Percentiles rank a stretch among this genome's conserved stretches.
These are phyloP conservation scores for Boletus bicolor DNA, from an alignment of 768 basidiomycete genomes.

Conservation along the genomic window DNA sequence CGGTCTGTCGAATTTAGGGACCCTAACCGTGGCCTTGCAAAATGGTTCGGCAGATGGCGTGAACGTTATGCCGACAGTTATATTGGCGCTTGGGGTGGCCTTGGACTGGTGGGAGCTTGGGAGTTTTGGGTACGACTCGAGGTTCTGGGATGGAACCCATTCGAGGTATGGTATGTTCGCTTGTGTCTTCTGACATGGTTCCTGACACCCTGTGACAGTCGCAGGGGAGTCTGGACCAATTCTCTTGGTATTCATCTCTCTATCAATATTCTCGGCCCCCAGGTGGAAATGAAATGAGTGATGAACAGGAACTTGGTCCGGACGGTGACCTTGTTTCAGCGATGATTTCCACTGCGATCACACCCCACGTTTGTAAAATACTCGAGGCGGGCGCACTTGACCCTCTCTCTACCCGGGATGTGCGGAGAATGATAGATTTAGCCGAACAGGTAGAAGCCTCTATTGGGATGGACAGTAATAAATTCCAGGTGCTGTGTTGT, in stretches of 20 bases:
- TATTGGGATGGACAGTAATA: constrained; percentile 57
- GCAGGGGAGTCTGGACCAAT: constrained; percentile 71
- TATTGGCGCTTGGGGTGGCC: constrained; percentile 82
- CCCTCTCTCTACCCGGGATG: constrained; percentile 67
- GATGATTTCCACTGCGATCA: constrained; percentile 81
- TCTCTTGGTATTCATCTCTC: constrained; percentile 78
- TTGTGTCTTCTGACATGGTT: background rate
- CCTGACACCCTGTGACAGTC: constrained; percentile 14
- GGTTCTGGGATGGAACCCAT: constrained; percentile 82
- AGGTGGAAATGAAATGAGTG: constrained; percentile 42
- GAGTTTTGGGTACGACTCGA: constrained; percentile 93
- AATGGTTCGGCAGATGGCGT: constrained; percentile 70
- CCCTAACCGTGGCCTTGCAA: constrained; percentile 68
- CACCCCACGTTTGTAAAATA: constrained; percentile 69
- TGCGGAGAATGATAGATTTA: constrained; percentile 65
- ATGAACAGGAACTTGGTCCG: constrained; percentile 63
- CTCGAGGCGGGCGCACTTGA: constrained; percentile 81
- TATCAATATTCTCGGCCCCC: constrained; percentile 66
- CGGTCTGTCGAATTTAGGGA: constrained; percentile 80
- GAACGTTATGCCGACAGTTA: constrained; percentile 77
- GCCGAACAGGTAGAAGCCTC: constrained; percentile 79
- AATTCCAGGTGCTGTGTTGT: constrained; percentile 52
- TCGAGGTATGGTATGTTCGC: constrained; percentile 63
- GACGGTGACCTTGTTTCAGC: constrained; percentile 86
- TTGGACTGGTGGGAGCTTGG: constrained; percentile 86